Conservation (phyloP, 768 basidiomycete genomes). For the Suillus lakei region DNA sequence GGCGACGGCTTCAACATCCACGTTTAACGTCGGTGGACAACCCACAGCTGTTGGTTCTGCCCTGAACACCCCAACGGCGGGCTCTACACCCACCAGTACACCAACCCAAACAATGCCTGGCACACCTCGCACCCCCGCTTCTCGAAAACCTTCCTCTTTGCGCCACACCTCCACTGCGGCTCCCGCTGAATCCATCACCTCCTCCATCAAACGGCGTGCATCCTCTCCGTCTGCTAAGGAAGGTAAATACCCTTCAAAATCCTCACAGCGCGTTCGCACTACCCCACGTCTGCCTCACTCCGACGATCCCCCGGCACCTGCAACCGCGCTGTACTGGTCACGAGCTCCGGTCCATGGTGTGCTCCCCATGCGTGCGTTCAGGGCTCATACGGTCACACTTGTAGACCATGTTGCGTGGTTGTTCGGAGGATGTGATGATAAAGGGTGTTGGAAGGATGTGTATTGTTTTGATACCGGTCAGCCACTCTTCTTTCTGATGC, state of each 20-base stretch:
- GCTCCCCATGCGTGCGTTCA: constrained; percentile 68
- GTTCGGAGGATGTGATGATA: constrained; percentile 89
- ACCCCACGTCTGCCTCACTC: constrained; percentile 67
- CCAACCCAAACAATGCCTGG: constrained; percentile 25
- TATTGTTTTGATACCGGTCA: constrained; percentile 86
- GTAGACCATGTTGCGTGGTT: constrained; percentile 86
- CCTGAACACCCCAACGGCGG: background rate
- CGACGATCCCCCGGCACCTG: constrained; percentile 62
- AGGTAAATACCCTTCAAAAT: constrained; percentile 15
- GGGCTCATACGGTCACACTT: constrained; percentile 84
- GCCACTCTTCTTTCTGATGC: constrained; percentile 11
- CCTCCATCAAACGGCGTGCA: constrained; percentile 28
- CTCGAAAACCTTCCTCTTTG: constrained; percentile 37
- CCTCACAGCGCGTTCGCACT: constrained; percentile 41
- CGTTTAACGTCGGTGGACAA: constrained; percentile 37
- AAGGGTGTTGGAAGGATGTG: constrained; percentile 72
- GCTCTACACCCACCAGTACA: constrained; percentile 2
- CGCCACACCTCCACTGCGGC: constrained; percentile 35
- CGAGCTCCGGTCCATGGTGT: constrained; percentile 78
- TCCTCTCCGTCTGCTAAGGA: constrained; percentile 37
- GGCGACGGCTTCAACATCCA: constrained; percentile 40
- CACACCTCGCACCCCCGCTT: constrained; percentile 29
- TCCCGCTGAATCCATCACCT: constrained; percentile 25
- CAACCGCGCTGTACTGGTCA: constrained; percentile 87
- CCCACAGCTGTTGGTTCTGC: constrained; percentile 9